Evolutionary conservation across 495 filamentous ascomycete genomes (phyloP), one percentile per base, ranked within the genome.

Genomic region (Lentithecium fluviatile): DNA sequence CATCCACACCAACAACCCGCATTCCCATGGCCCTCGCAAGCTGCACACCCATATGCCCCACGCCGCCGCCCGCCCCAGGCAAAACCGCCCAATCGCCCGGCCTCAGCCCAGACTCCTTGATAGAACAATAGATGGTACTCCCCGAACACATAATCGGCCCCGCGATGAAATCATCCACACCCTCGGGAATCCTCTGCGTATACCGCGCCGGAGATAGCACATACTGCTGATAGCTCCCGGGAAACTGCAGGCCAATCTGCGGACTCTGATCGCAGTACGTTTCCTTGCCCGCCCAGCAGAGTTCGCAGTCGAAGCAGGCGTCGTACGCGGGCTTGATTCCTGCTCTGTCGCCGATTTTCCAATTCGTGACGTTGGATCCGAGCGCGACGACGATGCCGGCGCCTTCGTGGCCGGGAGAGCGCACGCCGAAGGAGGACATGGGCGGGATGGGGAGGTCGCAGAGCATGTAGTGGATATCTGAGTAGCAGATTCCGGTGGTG

Each of bases 331-430:
- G 84, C 59, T 83, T 84, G 56, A 83, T 76, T 8, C 84, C 84
- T 2, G 76, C 83, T 13, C 83, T 75, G 60, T 86, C 83, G 21
- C 85, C 85, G 4, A 82, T 54, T 43, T 81, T 79, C 68, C 82
- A 81, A 45, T 73, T 77, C 54, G 73, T 83, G 36, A 82, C 79
- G 25, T 80, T 78, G 13, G 66, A 55, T 0, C 81, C 81, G 0
- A 81, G 51, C 38, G 80, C 75, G 5, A 82, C 80, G 5, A 83
- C 75, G 0, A 82, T 69, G 8, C 81, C 80, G 6, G 79, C 80
- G 26, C 80, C 80, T 70, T 84, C 80, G 62, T 84, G 81, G 21
- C 81, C 81, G 0, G 81, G 75, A 13, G 76, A 82, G 6, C 74
- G 71, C 0, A 76, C 74, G 6, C 74, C 74, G 45, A 79, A 82